A percentile compares a stretch with the other conserved stretches of the same genome.
Conservation (phyloP, 306 rosid species). For the Pueraria montana region DNA sequence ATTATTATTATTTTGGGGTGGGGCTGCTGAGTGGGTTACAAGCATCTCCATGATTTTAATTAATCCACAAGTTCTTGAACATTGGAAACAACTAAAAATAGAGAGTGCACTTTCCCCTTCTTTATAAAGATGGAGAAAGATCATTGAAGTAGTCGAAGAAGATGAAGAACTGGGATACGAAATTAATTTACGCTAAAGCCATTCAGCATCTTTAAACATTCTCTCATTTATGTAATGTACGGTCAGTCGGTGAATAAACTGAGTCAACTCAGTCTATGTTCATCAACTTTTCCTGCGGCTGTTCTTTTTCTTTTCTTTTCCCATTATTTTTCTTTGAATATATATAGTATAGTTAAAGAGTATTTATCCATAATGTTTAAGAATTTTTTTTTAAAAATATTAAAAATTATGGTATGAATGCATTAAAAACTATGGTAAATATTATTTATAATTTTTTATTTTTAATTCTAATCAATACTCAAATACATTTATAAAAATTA, state of each 20-base stretch:
- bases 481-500: not conserved
- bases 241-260: constrained; percentile 23
- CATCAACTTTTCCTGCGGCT: constrained; percentile 32
- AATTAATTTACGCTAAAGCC: constrained; percentile 21
- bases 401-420: not conserved
- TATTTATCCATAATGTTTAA: not conserved
- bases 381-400: not conserved
- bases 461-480: not conserved
- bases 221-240: constrained; percentile 36
- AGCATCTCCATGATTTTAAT: constrained; percentile 34
- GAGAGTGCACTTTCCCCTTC: not conserved
- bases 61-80: constrained; percentile 25
- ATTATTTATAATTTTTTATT: not conserved
- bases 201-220: constrained; percentile 63
- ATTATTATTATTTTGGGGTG: not conserved
- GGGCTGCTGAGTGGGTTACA: not conserved
- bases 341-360: not conserved
- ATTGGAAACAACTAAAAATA: constrained; percentile 2
- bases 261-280: constrained; percentile 15
- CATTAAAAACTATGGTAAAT: not conserved
- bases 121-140: not conserved
- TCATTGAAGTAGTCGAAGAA: constrained; percentile 29
- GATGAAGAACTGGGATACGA: not conserved
- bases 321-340: not conserved
- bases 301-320: not conserved